These are phyloP conservation scores for Chalciporus piperatus DNA, from an alignment of 768 basidiomycete species.

Conservation along the genomic window DNA sequence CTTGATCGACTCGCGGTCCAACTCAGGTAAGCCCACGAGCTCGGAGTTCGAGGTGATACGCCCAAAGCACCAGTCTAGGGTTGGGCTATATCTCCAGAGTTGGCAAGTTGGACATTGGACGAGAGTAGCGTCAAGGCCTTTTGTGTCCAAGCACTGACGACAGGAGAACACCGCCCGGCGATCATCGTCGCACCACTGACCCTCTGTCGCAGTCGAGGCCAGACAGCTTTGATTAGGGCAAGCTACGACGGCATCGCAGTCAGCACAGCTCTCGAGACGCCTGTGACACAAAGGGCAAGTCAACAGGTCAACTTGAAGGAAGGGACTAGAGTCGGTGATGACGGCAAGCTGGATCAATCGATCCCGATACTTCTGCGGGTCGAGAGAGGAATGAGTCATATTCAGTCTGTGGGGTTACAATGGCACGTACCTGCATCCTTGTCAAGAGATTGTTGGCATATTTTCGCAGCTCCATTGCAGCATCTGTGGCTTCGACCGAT, in stretches of 20 bases:
- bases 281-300: background rate
- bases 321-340: background rate
- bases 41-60: conserved; percentile 2
- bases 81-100: conserved; percentile 11
- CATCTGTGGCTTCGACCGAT: no score
- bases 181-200: background rate
- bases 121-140: conserved; percentile 1
- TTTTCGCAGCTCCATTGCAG: no score
- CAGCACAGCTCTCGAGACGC: background rate
- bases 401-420: no score
- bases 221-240: background rate
- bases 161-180: background rate
- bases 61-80: conserved; percentile 17
- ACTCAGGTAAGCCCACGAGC: conserved; percentile 1
- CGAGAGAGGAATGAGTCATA: no score
- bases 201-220: background rate
- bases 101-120: conserved; percentile 6
- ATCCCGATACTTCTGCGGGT: background rate
- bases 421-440: background rate
- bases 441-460: background rate
- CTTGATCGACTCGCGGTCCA: conserved; percentile 10
- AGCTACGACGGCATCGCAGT: background rate
- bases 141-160: conserved; percentile 1
- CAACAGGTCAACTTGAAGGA: background rate
- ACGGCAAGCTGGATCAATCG: background rate